phyloP scores from a whole-genome alignment of 164 flowering plant genomes.

The Warburgia ugandensis region DNA sequence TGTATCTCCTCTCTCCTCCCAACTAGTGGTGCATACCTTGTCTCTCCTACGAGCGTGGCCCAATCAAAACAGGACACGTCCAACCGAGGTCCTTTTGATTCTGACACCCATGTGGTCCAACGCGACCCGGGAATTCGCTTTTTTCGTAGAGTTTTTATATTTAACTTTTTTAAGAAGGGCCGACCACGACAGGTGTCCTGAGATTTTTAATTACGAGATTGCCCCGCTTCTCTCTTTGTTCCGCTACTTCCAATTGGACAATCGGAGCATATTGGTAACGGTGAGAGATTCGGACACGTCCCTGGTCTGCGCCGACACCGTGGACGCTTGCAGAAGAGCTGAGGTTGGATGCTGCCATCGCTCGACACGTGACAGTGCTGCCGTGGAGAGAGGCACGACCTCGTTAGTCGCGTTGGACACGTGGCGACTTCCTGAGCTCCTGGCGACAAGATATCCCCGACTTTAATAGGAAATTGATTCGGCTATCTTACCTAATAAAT shows the following conservation, averaged over 20 bases:
- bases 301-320: too few relatives aligned
- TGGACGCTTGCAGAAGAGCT: too few relatives aligned
- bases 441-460: too few relatives aligned
- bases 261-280: constrained; percentile 8
- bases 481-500: too few relatives aligned
- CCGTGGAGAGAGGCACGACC: too few relatives aligned
- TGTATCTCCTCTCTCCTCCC: constrained; percentile 6
- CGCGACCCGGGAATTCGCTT: constrained; percentile 5
- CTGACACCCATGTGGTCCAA: constrained; percentile 82
- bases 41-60: constrained; percentile 24
- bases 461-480: too few relatives aligned
- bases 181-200: constrained; percentile 3
- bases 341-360: too few relatives aligned
- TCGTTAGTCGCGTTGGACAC: too few relatives aligned
- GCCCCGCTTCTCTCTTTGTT: background rate
- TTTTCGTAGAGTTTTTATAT: too few relatives aligned
- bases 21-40: constrained; percentile 27
- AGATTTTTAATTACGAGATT: background rate
- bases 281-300: constrained; percentile 7
- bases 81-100: constrained; percentile 16
- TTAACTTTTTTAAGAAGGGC: too few relatives aligned
- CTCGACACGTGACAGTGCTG: too few relatives aligned
- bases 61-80: constrained; percentile 28
- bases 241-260: constrained; percentile 2
- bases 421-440: too few relatives aligned